Conservation (phyloP, 2,329 filamentous ascomycete species). For the Paecilomyces formosus region DNA sequence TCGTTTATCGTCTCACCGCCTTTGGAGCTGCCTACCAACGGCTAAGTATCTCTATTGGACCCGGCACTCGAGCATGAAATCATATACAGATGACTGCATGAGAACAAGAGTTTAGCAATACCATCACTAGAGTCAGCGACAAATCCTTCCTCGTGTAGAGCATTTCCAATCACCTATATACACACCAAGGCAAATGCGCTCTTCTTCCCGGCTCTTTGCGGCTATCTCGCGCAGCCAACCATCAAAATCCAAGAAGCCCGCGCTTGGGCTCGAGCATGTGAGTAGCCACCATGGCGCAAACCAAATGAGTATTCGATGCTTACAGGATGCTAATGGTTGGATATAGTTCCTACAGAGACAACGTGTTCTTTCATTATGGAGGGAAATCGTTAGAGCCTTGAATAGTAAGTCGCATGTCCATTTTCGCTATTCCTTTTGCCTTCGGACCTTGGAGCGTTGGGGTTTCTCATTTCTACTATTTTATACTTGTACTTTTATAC, state of each 20-base stretch:
- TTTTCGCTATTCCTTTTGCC: background rate
- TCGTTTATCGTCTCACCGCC: no score
- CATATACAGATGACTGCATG: background rate
- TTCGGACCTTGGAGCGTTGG: background rate
- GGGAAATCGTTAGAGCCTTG: constrained; percentile 33
- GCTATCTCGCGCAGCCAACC: constrained; percentile 19
- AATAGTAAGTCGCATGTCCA: constrained; percentile 21
- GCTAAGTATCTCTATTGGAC: background rate
- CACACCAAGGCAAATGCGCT: constrained; percentile 17
- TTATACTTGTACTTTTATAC: background rate
- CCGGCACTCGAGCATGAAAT: background rate
- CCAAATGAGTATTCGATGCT: background rate
- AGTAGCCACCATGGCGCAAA: constrained; percentile 6
- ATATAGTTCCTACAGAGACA: constrained; percentile 36
- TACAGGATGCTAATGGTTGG: constrained; percentile 3
- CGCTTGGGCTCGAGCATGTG: constrained; percentile 33
- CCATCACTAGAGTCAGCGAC: background rate
- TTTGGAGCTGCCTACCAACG: background rate
- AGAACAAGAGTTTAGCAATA: background rate
- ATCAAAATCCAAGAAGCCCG: constrained; percentile 28
- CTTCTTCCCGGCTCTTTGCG: constrained; percentile 19
- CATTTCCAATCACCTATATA: background rate
- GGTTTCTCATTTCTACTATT: background rate
- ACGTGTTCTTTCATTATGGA: constrained; percentile 35
- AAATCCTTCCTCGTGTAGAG: background rate